Evolutionary conservation across 2,329 filamentous ascomycete species (phyloP), one percentile per base, ranked within the genome.

Genomic region (Teratosphaeria pseudoeucalypti): DNA sequence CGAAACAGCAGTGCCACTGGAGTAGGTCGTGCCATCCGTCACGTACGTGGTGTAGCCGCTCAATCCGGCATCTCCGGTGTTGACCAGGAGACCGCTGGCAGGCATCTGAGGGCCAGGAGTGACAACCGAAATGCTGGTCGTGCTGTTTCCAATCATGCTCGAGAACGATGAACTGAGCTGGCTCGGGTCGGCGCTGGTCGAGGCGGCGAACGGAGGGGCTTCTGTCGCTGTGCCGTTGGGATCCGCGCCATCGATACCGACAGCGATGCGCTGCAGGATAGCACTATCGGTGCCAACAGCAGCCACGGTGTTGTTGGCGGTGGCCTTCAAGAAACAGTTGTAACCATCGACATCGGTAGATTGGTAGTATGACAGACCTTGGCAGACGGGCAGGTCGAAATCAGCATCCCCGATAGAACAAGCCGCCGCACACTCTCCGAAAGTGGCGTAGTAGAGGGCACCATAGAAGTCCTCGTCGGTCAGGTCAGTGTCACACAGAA

Each of bases 241-340:
- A 32, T 58, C 53, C 12, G 60, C 60, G 10, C 61, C 59, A 10
- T 64, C 62, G 14, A 69, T 55, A n/a, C 67, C 71, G 37, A 69
- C 59, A 23, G 65, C 66, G 39, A 71, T 65, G 14, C 66, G 60
- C 53, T 66, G 66, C 23, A 73, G 61, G 26, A 71, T 58, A 23
- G 70, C 71, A 32, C 65, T 67, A 58, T 69, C 63, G 47, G 69
- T 64, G 14, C 69, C 69, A 11, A 59, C 37, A 12, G 65, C 66
- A 7, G 65, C 55, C 6, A 69, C 65, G 11, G 62, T 66, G 12
- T 58, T 61, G 26, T 69, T 67, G 12, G 66, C 65, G 12, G 62
- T 61, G 2, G 62, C 56, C 59, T 72, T 72, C 55, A 73, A 58
- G 62, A 71, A 70, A 58, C 71, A 73, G 55, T 72, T 72, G 43